Conservation (phyloP, 1,139 yeast species). For the Scheffersomyces segobiensis region DNA sequence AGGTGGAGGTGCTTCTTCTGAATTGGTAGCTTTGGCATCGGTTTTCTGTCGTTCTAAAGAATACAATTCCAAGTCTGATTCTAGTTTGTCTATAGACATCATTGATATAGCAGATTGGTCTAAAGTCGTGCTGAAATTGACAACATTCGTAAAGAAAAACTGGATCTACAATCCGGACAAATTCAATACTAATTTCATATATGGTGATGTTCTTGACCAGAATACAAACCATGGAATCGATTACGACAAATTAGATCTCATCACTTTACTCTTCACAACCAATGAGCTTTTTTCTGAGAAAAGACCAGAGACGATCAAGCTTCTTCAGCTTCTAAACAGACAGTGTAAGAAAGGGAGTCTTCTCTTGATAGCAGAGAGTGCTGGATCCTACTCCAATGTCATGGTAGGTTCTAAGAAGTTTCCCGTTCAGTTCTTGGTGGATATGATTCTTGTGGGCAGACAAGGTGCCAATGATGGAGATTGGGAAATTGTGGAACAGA, state of each 20-base stretch:
- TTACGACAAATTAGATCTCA: slow-evolving; percentile 35
- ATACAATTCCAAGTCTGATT: slow-evolving; percentile 30
- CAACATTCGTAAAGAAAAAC: slow-evolving; percentile 40
- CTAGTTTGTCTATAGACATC: slow-evolving; percentile 47
- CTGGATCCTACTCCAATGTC: slow-evolving; percentile 85
- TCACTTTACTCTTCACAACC: slow-evolving; percentile 80
- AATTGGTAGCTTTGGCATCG: slow-evolving; percentile 68
- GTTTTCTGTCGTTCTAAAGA: slow-evolving; percentile 54
- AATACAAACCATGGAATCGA: slow-evolving; percentile 9
- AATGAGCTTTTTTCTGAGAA: slow-evolving; percentile 80
- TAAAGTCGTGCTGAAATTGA: slow-evolving; percentile 46
- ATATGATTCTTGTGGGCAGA: slow-evolving; percentile 66
- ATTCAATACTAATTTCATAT: slow-evolving; percentile 46
- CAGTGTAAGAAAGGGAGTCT: slow-evolving; percentile 56
- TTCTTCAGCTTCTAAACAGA: slow-evolving; percentile 52
- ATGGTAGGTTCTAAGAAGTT: slow-evolving; percentile 72
- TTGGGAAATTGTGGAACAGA: slow-evolving; percentile 66
- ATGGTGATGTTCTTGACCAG: slow-evolving; percentile 47
- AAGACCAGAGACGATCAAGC: slow-evolving; percentile 57
- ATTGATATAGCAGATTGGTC: slow-evolving; percentile 84
- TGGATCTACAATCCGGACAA: slow-evolving; percentile 52
- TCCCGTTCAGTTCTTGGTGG: slow-evolving; percentile 80
- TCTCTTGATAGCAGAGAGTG: slow-evolving; percentile 77
- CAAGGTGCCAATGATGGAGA: slow-evolving; percentile 48
- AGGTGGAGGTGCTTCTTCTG: slow-evolving; percentile 93